Conservation (phyloP, 108 stramenopile genomes). For the Seminavis robusta region DNA sequence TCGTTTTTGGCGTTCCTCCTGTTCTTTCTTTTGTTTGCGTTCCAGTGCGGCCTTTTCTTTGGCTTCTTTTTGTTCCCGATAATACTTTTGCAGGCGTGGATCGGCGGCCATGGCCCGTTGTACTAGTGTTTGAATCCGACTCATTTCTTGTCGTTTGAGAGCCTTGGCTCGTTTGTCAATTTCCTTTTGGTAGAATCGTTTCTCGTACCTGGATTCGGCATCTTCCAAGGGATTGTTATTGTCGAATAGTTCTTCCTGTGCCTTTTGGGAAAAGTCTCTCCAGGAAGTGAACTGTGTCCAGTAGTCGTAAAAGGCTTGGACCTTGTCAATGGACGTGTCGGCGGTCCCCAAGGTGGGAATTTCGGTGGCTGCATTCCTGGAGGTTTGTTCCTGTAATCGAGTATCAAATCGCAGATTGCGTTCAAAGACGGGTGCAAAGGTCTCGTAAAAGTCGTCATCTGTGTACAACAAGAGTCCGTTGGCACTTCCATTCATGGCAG, state of each 20-base stretch:
- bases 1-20: constrained; percentile 39
- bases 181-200: constrained; percentile 97
- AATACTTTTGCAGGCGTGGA: constrained; percentile 82
- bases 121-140: constrained; percentile 86
- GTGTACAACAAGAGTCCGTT: constrained; percentile 2
- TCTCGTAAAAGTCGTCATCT: constrained; percentile 35
- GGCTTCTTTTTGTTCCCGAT: constrained; percentile 43
- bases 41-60: constrained; percentile 47
- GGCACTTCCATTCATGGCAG: constrained; percentile 4
- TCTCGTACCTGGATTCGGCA: constrained; percentile 92
- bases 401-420: constrained; percentile 92
- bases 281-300: constrained; percentile 96
- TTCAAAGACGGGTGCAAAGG: constrained; percentile 59
- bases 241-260: constrained; percentile 70
- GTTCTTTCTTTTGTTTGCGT: constrained; percentile 44
- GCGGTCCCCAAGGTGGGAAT: constrained; percentile 90
- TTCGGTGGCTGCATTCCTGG: constrained; percentile 9
- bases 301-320: constrained; percentile 93
- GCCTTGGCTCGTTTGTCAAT: constrained; percentile 89
- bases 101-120: constrained; percentile 92
- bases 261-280: constrained; percentile 91
- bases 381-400: constrained; percentile 32
- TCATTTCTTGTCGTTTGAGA: constrained; percentile 91
- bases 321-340: constrained; percentile 78
- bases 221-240: constrained; percentile 74